These are phyloP conservation scores for Trichoderma sp. DNA, from an alignment of 2,329 filamentous ascomycete species.

Conservation along the genomic window DNA sequence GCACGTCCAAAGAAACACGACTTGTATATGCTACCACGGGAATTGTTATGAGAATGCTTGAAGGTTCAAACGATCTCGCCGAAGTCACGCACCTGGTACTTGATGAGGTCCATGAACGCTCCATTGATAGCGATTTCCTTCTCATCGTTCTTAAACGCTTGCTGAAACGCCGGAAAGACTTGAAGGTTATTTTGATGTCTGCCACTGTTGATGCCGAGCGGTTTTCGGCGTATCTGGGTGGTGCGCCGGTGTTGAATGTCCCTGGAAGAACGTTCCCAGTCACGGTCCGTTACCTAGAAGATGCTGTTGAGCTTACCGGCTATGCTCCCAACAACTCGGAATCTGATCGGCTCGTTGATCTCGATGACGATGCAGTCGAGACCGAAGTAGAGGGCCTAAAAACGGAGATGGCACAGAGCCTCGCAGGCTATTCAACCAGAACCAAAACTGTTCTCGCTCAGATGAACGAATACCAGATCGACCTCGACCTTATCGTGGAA, in stretches of 20 bases:
- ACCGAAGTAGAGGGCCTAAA: slow-evolving; percentile 51
- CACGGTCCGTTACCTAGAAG: slow-evolving; percentile 81
- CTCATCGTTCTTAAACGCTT: slow-evolving; percentile 87
- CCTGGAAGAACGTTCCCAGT: slow-evolving; percentile 94
- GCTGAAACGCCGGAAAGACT: slow-evolving; percentile 68
- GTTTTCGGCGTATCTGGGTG: slow-evolving; percentile 84
- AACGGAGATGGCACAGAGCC: slow-evolving; percentile 58
- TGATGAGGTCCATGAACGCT: slow-evolving; percentile 96
- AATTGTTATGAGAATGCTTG: slow-evolving; percentile 97
- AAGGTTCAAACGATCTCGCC: slow-evolving; percentile 77
- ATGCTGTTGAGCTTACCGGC: slow-evolving; percentile 83
- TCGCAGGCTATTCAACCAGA: slow-evolving; percentile 70
- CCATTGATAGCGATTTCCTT: slow-evolving; percentile 95
- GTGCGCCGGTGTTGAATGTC: slow-evolving; percentile 83
- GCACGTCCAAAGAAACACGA: slow-evolving; percentile 74
- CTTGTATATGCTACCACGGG: slow-evolving; percentile 86
- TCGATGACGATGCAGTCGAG: slow-evolving; percentile 59
- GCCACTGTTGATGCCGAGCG: slow-evolving; percentile 90
- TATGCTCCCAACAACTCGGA: slow-evolving; percentile 53
- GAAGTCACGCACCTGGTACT: slow-evolving; percentile 92
- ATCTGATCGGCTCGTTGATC: slow-evolving; percentile 54
- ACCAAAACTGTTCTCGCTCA: slow-evolving; percentile 72
- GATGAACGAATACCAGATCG: slow-evolving; percentile 88
- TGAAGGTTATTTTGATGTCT: slow-evolving; percentile 96
- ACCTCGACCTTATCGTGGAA: slow-evolving; percentile 80